Percentiles rank a stretch among this genome's conserved stretches.
phyloP scores from a whole-genome alignment of 768 basidiomycete species.

The Kwoniella sp. region DNA sequence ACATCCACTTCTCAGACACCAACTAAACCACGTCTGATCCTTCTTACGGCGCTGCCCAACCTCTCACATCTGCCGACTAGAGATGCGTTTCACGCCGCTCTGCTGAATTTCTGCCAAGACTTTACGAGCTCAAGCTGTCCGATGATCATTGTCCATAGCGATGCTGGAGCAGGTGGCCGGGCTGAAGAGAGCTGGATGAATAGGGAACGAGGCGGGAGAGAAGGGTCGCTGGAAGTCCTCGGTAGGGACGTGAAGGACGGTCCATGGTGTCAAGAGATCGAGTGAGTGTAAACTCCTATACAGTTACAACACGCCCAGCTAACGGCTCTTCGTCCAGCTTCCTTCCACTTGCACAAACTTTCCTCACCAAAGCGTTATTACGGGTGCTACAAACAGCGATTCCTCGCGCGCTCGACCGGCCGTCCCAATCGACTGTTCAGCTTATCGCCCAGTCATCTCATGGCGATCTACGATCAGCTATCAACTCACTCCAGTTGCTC shows the following conservation, averaged over 20 bases:
- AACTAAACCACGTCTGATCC: constrained; percentile 64
- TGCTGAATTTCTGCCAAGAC: constrained; percentile 63
- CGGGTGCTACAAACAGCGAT: constrained; percentile 62
- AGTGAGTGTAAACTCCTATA: constrained; percentile 59
- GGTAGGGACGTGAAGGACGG: constrained; percentile 70
- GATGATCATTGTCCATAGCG: constrained; percentile 78
- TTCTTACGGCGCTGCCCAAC: constrained; percentile 90
- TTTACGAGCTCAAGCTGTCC: constrained; percentile 60
- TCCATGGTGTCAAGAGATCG: constrained; percentile 76
- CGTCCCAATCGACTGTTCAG: constrained; percentile 71
- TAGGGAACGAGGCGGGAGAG: constrained; percentile 60
- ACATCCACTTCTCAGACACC: constrained; percentile 15
- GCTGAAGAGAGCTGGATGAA: constrained; percentile 59
- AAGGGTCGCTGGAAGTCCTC: constrained; percentile 65
- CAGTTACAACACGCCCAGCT: background rate
- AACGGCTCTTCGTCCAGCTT: constrained; percentile 62
- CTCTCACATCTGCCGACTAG: constrained; percentile 73
- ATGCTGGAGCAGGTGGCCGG: constrained; percentile 77
- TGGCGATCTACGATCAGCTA: constrained; percentile 89
- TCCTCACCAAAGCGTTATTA: constrained; percentile 77
- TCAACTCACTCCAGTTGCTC: constrained; percentile 91
- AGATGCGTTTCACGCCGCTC: constrained; percentile 69
- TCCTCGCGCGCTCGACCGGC: constrained; percentile 52
- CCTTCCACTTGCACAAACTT: constrained; percentile 85
- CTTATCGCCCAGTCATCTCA: constrained; percentile 75